Base-by-base conservation (phyloP, 2,329 filamentous ascomycete species). In the Aspergillus versicolor region DNA sequence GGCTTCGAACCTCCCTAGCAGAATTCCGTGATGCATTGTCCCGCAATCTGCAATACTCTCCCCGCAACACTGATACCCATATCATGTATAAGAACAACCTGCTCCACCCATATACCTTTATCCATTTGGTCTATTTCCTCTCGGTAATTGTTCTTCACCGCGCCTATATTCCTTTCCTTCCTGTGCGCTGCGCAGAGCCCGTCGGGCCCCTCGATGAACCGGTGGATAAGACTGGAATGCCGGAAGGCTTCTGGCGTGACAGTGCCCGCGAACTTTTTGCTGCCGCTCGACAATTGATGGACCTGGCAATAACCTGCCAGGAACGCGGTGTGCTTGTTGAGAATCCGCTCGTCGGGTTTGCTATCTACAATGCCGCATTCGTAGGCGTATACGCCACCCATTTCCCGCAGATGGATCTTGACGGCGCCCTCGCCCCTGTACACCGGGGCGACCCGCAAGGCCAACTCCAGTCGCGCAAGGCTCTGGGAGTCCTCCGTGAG, bases 101-200 rank as follows among this genome's bases (percentile, higher is more conserved):
- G 17, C 78, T 81, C 27, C 27, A 30, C 9, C 76, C 81, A 2
- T 85, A 84, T 61, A 79, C 79, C 3, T 73, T 84, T 27, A 79
- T 85, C 68, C 83, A 85, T 61, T 76, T 79, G 9, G 73, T 83
- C 9, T 80, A 81, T 58, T 77, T 81, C 37, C 73, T 84, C 7
- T 84, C 80, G 40, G 78, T 80, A 37, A 81, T 84, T 47, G 77
- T 82, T 51, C 75, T 85, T 5, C 81, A 84, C 61, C 77, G 83
- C 54, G 78, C 83, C 54, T 84, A 83, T 60, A 70, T 85, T 13
- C 81, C 82, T 0, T 84, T 83, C 64, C 69, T 83, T 5, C 81
- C 82, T 1, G 70, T 83, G 44, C 74, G 76, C 17, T 78, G 76
- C 61, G 65, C 70, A 21, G 79, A 79, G 63, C 82, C 82, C 2